Percentiles rank a stretch among this genome's conserved stretches.
These are phyloP conservation scores for Dioscorea zingiberensis DNA, from an alignment of 106 monocot genomes.

Conservation along the genomic window DNA sequence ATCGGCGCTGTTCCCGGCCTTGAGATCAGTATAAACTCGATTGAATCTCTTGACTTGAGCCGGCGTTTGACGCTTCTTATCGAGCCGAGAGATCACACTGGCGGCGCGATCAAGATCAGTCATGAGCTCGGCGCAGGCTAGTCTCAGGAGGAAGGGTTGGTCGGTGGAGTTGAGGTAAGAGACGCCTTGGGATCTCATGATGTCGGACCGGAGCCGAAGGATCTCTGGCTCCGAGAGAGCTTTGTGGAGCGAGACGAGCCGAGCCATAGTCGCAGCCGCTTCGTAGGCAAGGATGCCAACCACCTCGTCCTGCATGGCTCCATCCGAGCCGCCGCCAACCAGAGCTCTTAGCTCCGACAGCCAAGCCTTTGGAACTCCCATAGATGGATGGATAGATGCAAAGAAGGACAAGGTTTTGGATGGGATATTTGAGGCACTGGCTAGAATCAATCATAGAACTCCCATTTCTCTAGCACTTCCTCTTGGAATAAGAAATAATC, in stretches of 20 bases:
- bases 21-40: constrained; percentile 46
- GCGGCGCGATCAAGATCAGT: constrained; percentile 56
- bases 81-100: constrained; percentile 38
- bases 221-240: constrained; percentile 49
- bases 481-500: no score
- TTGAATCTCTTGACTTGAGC: constrained; percentile 24
- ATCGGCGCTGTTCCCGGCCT: constrained; percentile 21
- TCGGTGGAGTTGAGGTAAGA: constrained; percentile 69
- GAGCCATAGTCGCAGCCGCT: constrained; percentile 55
- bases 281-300: constrained; percentile 77
- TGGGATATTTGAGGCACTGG: no score
- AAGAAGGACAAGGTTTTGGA: no score
- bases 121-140: constrained; percentile 63
- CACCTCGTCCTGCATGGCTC: neutral
- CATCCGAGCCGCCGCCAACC: neutral
- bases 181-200: constrained; percentile 67
- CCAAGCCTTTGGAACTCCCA: constrained; percentile 1
- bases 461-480: no score
- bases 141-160: constrained; percentile 48
- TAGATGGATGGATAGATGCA: neutral
- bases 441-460: no score
- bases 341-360: constrained; percentile 1
- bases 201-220: constrained; percentile 27
- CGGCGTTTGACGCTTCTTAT: constrained; percentile 15
- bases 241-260: constrained; percentile 56